Base-by-base conservation (phyloP, 1,139 yeast genomes). In the Insectozyma bohioensis region DNA sequence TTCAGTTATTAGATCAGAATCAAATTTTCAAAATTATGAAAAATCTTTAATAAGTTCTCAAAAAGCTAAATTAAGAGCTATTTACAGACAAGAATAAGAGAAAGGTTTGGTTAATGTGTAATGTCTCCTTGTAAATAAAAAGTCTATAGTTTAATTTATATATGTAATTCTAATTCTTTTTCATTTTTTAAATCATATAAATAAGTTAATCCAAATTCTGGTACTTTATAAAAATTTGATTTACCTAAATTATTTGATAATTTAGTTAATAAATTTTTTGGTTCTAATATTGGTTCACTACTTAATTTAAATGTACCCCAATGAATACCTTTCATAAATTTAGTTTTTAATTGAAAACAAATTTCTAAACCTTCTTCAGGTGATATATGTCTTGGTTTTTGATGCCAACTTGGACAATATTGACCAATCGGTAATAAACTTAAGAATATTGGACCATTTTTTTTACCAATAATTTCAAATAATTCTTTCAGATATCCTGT, bases 301-400 rank as follows among this genome's bases (percentile, higher is more conserved):
- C 95, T 84, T 42, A 90, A 62, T 26, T 86, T 81, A 60, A 87
- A 90, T 0, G 97, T 90, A 1, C 97, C 97, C 95, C 96, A 90
- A 56, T 90, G 97, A 20, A 90, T 85, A 1, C 97, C 97, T 41
- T 85, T 75, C 63, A 85, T 76, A 45, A 72, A 76, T 35, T 68
- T 58, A 3, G 85, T 79, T 3, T 71, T 62, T 35, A 86, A 49
- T 44, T 83, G 86, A 11, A 69, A 54, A 72, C 81, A 80, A 4
- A 88, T 80, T 42, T 75, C 64, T 2, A 85, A 46, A 5, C 92
- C 80, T 49, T 90, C 97, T 28, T 63, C 67, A 0, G 97, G 97
- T 26, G 82, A 80, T 27, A 83, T 85, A 51, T 90, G 97, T 45
- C 96, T 74, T 5, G 96, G 95, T 37, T 76, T 75, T 49, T 90